These are phyloP conservation scores for Zygosaccharomyces bisporus DNA, from an alignment of 805 yeast species.

Conservation along the genomic window DNA sequence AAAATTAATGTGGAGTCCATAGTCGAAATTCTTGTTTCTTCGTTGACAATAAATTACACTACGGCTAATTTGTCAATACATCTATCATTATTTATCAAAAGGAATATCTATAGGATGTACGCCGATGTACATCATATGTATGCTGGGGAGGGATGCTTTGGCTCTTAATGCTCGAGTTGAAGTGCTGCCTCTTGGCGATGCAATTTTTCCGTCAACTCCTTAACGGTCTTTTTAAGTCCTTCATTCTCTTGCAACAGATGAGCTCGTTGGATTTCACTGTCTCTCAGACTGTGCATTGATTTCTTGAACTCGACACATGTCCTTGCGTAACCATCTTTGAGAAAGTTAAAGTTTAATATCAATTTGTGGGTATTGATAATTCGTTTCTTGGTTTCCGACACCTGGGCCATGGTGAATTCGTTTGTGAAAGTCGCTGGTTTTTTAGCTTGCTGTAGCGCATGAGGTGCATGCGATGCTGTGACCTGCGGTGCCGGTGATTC, in stretches of 20 bases:
- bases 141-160: neutral
- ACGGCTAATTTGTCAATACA: neutral
- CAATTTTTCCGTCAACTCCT: slow-evolving; percentile 3
- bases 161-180: neutral
- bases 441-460: neutral
- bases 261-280: slow-evolving; percentile 39
- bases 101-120: neutral
- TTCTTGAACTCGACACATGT: slow-evolving; percentile 35
- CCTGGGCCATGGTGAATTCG: slow-evolving; percentile 32
- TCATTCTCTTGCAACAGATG: slow-evolving; percentile 38
- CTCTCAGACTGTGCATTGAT: slow-evolving; percentile 34
- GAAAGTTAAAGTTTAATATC: slow-evolving; percentile 31
- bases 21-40: no score
- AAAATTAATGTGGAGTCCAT: no score
- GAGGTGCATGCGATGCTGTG: slow-evolving; percentile 3
- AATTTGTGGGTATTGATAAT: slow-evolving; percentile 35
- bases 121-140: neutral
- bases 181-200: slow-evolving; percentile 2
- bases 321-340: slow-evolving; percentile 35
- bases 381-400: slow-evolving; percentile 32
- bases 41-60: no score
- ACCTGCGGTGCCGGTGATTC: neutral
- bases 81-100: neutral
- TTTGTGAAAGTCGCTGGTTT: slow-evolving; percentile 9
- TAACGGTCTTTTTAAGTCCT: slow-evolving; percentile 20